These are phyloP conservation scores for Exophiala sideris DNA, from an alignment of 2,329 filamentous ascomycete genomes.

Conservation along the genomic window DNA sequence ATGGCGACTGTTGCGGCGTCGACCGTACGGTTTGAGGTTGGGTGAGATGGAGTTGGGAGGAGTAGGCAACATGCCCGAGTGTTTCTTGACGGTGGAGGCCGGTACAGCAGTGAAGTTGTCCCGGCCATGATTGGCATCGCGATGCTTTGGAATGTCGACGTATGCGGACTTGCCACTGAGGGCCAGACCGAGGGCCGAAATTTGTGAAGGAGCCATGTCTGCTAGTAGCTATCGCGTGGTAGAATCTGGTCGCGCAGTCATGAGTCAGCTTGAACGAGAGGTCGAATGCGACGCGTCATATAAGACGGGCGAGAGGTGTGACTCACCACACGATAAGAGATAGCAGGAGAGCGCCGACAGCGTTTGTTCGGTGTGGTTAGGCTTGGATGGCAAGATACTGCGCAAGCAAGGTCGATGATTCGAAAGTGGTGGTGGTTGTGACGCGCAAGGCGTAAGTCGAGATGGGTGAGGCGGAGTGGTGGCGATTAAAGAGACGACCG, in stretches of 20 bases:
- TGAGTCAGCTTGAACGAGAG: constrained; percentile 24
- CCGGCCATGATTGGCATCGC: constrained; percentile 35
- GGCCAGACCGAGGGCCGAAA: constrained; percentile 49
- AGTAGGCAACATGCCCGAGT: constrained; percentile 63
- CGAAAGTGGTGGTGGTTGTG: constrained; percentile 13
- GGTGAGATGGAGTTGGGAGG: constrained; percentile 95
- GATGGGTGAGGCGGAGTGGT: constrained; percentile 2
- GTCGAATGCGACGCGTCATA: constrained; percentile 10
- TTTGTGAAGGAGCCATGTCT: constrained; percentile 44
- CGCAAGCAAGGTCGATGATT: constrained; percentile 13
- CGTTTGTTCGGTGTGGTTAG: constrained; percentile 5
- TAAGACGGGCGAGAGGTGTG: not conserved
- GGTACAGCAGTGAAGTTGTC: constrained; percentile 36
- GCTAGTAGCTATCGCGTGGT: constrained; percentile 19
- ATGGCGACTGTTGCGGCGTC: constrained; percentile 58
- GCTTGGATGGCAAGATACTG: constrained; percentile 12
- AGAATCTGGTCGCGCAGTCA: constrained; percentile 5
- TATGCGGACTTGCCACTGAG: constrained; percentile 50
- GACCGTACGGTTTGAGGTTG: constrained; percentile 74
- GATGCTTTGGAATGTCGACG: constrained; percentile 48
- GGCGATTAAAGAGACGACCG: constrained; percentile 25
- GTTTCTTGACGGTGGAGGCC: constrained; percentile 26
- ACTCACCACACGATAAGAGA: constrained; percentile 22
- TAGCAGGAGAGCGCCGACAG: constrained; percentile 13
- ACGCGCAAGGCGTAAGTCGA: constrained; percentile 8